A percentile compares a stretch with the other conserved stretches of the same genome.
Conservation (phyloP, 78 protist species). For the Dictyostelium purpureum region DNA sequence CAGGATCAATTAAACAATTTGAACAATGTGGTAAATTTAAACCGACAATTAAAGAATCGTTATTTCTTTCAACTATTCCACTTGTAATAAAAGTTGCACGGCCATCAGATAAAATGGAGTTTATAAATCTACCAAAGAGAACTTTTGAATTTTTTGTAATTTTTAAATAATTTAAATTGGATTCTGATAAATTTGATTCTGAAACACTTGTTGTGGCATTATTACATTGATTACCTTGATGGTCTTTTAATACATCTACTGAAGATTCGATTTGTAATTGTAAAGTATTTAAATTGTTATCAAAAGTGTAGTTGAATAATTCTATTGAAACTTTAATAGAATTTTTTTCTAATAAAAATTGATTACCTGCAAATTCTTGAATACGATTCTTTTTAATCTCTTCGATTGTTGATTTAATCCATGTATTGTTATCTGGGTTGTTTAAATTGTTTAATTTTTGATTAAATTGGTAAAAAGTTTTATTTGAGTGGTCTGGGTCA, state of each 20-base stretch:
- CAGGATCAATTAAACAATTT: slow-evolving; percentile 32
- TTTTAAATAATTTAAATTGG: background rate
- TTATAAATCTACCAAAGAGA: slow-evolving; percentile 4
- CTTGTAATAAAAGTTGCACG: background rate
- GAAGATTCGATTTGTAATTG: background rate
- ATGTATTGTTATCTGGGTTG: background rate
- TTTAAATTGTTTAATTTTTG: background rate
- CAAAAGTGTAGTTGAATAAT: background rate
- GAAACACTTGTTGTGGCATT: too few relatives aligned
- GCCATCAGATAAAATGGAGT: background rate
- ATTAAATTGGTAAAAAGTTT: background rate
- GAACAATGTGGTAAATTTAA: slow-evolving; percentile 45
- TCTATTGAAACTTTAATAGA: background rate
- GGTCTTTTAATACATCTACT: background rate
- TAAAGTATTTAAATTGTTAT: background rate
- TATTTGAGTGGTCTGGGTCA: background rate
- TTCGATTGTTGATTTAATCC: background rate
- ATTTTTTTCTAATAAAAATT: background rate
- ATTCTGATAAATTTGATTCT: background rate
- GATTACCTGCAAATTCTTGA: background rate
- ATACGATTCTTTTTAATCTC: background rate
- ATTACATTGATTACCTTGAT: background rate
- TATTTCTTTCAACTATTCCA: background rate
- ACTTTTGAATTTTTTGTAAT: background rate
- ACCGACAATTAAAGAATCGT: background rate